Conservation (phyloP, 1,139 yeast species). For the Nakaseomyces bracarensis region DNA sequence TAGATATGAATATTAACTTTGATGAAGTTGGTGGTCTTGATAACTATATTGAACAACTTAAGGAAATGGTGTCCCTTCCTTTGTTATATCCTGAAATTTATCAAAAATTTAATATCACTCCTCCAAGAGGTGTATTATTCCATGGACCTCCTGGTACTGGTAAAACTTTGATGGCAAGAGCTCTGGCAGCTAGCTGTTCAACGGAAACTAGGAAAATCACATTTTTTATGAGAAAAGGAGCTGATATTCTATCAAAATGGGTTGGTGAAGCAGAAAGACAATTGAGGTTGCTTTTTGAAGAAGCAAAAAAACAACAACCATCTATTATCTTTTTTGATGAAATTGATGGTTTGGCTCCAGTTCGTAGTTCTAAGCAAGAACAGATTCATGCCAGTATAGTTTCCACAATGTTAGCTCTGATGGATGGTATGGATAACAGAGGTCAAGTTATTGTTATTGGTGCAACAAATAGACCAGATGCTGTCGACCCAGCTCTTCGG, state of each 20-base stretch:
- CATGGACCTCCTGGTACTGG: slow-evolving; percentile 99
- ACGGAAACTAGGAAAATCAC: slow-evolving; percentile 77
- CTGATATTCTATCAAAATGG: slow-evolving; percentile 96
- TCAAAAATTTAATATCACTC: slow-evolving; percentile 82
- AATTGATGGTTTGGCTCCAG: slow-evolving; percentile 97
- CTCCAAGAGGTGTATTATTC: slow-evolving; percentile 95
- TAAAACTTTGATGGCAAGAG: slow-evolving; percentile 96
- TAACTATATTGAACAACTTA: slow-evolving; percentile 79
- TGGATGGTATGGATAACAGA: slow-evolving; percentile 98
- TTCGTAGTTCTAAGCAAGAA: slow-evolving; percentile 91
- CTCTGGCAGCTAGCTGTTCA: slow-evolving; percentile 90
- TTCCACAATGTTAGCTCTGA: slow-evolving; percentile 82
- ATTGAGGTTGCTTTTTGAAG: slow-evolving; percentile 80
- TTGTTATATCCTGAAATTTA: slow-evolving; percentile 88
- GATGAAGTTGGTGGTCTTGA: slow-evolving; percentile 88
- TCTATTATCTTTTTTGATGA: slow-evolving; percentile 93
- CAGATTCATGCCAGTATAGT: slow-evolving; percentile 97
- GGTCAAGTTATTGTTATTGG: slow-evolving; percentile 98
- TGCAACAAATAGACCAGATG: slow-evolving; percentile 96
- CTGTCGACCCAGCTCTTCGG: slow-evolving; percentile 93
- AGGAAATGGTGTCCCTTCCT: slow-evolving; percentile 96
- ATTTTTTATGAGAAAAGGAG: slow-evolving; percentile 97
- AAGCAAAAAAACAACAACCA: slow-evolving; percentile 94
- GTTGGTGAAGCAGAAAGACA: slow-evolving; percentile 99
- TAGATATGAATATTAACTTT: slow-evolving; percentile 88